Evolutionary conservation across 164 flowering plant genomes (phyloP).

Genomic region (Nelumbo lutea): DNA sequence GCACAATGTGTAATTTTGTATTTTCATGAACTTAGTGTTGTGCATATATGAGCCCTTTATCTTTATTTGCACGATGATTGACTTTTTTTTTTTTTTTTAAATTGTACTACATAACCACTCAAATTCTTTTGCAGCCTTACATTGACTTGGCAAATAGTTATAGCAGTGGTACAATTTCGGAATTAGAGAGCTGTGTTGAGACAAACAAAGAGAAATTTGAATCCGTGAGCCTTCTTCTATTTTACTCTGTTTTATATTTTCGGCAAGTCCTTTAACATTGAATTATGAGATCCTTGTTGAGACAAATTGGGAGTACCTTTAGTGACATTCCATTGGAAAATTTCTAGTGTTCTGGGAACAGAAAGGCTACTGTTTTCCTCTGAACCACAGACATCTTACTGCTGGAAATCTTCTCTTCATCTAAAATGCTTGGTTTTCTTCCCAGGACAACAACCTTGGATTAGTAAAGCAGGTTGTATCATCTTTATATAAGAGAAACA

Average conservation of each 20-base stretch:
- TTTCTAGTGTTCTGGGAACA: too few relatives aligned
- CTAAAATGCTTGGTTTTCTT: slow-evolving; percentile 1
- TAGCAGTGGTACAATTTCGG: slow-evolving; percentile 57
- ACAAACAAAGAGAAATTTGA: slow-evolving; percentile 63
- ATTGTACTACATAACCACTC: background rate
- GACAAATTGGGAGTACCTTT: background rate
- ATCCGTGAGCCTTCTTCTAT: slow-evolving; percentile 40
- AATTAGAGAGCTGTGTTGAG: slow-evolving; percentile 52
- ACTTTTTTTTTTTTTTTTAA: background rate
- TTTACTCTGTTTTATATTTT: background rate
- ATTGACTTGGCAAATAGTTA: slow-evolving; percentile 66
- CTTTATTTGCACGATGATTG: background rate
- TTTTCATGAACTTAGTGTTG: background rate
- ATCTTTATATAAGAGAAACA: slow-evolving; percentile 83
- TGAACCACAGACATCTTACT: background rate
- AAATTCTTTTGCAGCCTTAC: slow-evolving; percentile 49
- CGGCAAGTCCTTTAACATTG: background rate
- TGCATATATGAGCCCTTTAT: background rate
- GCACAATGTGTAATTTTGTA: background rate
- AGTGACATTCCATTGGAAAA: too few relatives aligned
- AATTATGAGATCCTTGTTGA: background rate
- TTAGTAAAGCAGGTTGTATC: slow-evolving; percentile 87
- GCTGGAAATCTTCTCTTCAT: background rate
- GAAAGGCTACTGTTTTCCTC: too few relatives aligned
- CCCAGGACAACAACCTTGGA: slow-evolving; percentile 83